Base-by-base conservation (phyloP, 495 filamentous ascomycete species). In the Halenospora varia region DNA sequence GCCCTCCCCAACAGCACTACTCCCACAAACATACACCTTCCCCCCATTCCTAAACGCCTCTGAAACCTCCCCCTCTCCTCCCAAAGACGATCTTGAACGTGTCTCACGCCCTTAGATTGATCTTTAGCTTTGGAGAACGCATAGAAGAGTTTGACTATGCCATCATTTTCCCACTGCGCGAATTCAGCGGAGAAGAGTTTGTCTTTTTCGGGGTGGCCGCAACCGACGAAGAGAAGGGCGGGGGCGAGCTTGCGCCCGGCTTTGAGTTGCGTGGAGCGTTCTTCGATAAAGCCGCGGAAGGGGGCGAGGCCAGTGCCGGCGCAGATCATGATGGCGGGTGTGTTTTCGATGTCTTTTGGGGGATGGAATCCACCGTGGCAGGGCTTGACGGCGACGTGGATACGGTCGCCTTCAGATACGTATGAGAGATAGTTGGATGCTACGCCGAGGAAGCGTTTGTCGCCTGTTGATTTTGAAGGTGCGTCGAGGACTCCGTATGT, bases 221-320 rank as follows among this genome's bases (percentile, higher is more conserved):
- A 88, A 1, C 87, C 87, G 41, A 84, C 70, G 65, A 87, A 88
- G 1, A 90, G 70, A 10, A 88, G 44, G 0, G 85, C 85, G 2
- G 73, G 78, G 0, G 80, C 85, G 0, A 88, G 72, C 20, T 69
- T 71, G 15, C 75, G 70, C 0, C 81, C 82, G 0, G 75, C 77
- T 15, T 70, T 73, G 20, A 83, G 72, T 63, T 77, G 77, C 29
- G 75, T 75, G 0, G 80, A 82, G 10, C 87, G 82, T 57, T 90
- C 85, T 67, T 89, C 81, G 10, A 88, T 58, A 65, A 90, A 89
- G 4, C 84, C 86, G 0, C 84, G 77, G 77, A 90, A 88, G 0
- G 87, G 87, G 0, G 86, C 86, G 10, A 90, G 66, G 0, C 87
- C 80, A 62, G 48, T 84, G 25, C 68, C 85, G 51, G 0, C 75